A percentile compares a stretch with the other conserved stretches of the same genome.
Evolutionary conservation across 208 protist genomes (phyloP).

Genomic region (Leishmania gerbilli): DNA sequence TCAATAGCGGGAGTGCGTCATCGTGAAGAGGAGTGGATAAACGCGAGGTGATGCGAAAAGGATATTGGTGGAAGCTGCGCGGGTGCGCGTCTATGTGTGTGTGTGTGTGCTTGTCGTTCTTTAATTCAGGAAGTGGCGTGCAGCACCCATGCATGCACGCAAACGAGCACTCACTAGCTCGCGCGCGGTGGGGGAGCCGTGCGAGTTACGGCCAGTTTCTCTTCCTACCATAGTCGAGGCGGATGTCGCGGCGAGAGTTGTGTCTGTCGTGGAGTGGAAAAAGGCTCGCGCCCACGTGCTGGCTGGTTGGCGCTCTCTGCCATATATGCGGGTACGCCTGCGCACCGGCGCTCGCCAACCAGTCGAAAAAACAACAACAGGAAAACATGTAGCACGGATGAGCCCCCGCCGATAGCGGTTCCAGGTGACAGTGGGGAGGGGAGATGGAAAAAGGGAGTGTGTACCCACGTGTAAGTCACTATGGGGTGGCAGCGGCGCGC

Average conservation of each 20-base stretch:
- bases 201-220: background rate
- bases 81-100: background rate
- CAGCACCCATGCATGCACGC: background rate
- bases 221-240: background rate
- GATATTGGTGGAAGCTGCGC: background rate
- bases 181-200: background rate
- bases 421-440: background rate
- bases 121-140: background rate
- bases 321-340: background rate
- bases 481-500: background rate
- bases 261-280: background rate
- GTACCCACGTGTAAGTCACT: background rate
- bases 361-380: background rate
- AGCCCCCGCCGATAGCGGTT: background rate
- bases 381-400: background rate
- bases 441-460: background rate
- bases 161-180: background rate
- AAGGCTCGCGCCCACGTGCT: background rate
- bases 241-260: background rate
- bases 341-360: background rate
- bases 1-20: conserved; percentile 1
- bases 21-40: background rate
- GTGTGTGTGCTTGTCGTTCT: background rate
- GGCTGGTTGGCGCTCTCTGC: background rate
- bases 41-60: background rate